Base-by-base conservation (phyloP, 352 stramenopile species). In the Globisporangium paroecandrum region DNA sequence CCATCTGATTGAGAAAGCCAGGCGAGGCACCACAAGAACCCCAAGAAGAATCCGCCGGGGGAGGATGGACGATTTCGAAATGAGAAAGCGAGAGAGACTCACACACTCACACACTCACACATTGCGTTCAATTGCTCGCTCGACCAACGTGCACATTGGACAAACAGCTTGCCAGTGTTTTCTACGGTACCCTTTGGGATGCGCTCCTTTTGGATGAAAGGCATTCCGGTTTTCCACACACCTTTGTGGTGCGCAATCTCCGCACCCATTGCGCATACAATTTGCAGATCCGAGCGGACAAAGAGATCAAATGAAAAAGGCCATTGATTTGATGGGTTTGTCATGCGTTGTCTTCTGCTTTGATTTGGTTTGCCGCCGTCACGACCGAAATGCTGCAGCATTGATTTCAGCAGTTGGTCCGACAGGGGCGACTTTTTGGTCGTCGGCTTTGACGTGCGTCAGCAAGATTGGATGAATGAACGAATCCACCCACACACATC, bases 361-460 rank as follows among this genome's bases (percentile, higher is more conserved):
- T 24, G n/a, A 3, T 56, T 56, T 56, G 22, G 24, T 55, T 55
- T 46, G 38, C 38, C 38, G 38, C 41, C 15, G 15, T 49, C 41
- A n/a, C 41, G 15, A 20, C 41, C 18, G n/a, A 49, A 49, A 15
- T n/a, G 41, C 15, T 20, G 13, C 41, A 9, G 13, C 13, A 49
- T 46, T 7, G 10, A 64, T 64, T 64, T 64, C 58, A 41, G n/a
- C 58, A 64, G 58, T 49, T 64, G 58, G 25, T 34, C 24, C 27
- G 20, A 49, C 41, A 15, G 15, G 3, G 9, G 27, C 27, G 27
- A 32, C 36, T 49, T 9, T 20, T 20, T 49, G 36, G 1, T 15
- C 12, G 38, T n/a, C 13, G 41, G 41, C 41, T 49, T 49, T 49
- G 13, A 49, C 58, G 36, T 32, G n/a, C 34, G n/a, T 53, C 58